Percentiles rank a stretch among this genome's conserved stretches.
Conservation (phyloP, 192 early-diverging fungal species). For the Funneliformis mosseae region DNA sequence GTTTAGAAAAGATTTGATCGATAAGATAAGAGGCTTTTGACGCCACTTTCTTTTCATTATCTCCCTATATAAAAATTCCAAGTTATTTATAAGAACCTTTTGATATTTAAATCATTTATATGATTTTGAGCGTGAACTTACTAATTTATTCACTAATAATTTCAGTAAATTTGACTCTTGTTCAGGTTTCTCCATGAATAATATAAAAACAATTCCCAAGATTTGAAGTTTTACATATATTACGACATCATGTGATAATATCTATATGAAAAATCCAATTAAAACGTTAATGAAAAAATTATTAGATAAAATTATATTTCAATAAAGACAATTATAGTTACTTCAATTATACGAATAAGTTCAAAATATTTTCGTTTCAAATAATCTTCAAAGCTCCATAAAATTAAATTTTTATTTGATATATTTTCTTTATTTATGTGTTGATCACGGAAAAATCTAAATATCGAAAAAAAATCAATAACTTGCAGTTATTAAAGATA, state of each 20-base stretch:
- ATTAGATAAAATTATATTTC: not conserved
- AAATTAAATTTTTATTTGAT: constrained; percentile 72
- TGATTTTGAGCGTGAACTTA: constrained; percentile 23
- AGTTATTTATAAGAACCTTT: not conserved
- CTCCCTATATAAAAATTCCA: constrained; percentile 56
- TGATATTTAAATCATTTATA: not conserved
- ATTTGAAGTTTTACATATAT: constrained; percentile 81
- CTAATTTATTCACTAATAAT: constrained; percentile 91
- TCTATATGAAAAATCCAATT: constrained; percentile 40
- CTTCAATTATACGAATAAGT: constrained; percentile 87
- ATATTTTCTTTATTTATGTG: constrained; percentile 64
- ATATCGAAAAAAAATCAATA: not conserved
- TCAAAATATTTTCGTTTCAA: constrained; percentile 92
- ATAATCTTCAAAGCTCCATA: constrained; percentile 95
- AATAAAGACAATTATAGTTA: constrained; percentile 34
- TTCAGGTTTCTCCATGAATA: constrained; percentile 88
- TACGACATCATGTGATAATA: constrained; percentile 84
- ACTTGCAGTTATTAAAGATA: not conserved
- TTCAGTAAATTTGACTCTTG: constrained; percentile 94
- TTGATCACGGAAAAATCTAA: constrained; percentile 89
- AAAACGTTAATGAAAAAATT: not conserved
- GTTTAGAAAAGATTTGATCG: constrained; percentile 67
- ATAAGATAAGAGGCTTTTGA: constrained; percentile 82
- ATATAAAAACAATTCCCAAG: constrained; percentile 72
- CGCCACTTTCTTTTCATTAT: constrained; percentile 83